Evolutionary conservation across 768 basidiomycete genomes (phyloP).

Genomic region (Boletus tomentosulus): DNA sequence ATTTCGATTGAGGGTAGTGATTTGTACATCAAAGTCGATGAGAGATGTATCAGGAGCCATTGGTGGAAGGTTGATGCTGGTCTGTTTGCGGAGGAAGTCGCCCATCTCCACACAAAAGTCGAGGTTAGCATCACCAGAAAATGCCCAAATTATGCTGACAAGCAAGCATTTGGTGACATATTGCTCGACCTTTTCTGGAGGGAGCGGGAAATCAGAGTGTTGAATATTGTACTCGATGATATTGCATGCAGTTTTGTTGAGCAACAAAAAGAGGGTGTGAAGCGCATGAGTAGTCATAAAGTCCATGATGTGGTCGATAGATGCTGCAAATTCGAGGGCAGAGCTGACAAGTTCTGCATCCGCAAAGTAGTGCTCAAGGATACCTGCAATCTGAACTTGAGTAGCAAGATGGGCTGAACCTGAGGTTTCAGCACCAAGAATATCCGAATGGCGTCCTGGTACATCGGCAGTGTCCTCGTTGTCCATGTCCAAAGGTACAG

Average conservation of each 20-base stretch:
- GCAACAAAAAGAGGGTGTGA: constrained; percentile 91
- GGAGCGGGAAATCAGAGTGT: constrained; percentile 91
- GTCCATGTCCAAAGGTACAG: constrained; percentile 78
- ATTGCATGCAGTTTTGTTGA: constrained; percentile 94
- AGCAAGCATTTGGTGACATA: constrained; percentile 88
- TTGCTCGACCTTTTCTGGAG: constrained; percentile 79
- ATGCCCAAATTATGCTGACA: too few relatives aligned
- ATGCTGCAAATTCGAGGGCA: constrained; percentile 74
- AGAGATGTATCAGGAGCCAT: constrained; percentile 74
- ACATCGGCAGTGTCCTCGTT: constrained; percentile 74
- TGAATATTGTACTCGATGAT: constrained; percentile 92
- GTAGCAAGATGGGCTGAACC: constrained; percentile 62
- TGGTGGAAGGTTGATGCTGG: constrained; percentile 85
- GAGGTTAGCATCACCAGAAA: constrained; percentile 93
- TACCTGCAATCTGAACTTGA: constrained; percentile 68
- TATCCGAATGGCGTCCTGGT: constrained; percentile 57
- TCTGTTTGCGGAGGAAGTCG: constrained; percentile 77
- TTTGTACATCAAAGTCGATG: constrained; percentile 93
- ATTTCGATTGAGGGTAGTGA: constrained; percentile 87
- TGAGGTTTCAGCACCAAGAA: constrained; percentile 40
- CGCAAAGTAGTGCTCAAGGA: constrained; percentile 80
- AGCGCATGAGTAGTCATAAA: constrained; percentile 90
- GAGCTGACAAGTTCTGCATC: constrained; percentile 76
- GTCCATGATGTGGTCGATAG: constrained; percentile 99
- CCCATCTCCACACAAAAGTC: constrained; percentile 88